phyloP scores from a whole-genome alignment of 768 basidiomycete species.

The Boletus sp. region DNA sequence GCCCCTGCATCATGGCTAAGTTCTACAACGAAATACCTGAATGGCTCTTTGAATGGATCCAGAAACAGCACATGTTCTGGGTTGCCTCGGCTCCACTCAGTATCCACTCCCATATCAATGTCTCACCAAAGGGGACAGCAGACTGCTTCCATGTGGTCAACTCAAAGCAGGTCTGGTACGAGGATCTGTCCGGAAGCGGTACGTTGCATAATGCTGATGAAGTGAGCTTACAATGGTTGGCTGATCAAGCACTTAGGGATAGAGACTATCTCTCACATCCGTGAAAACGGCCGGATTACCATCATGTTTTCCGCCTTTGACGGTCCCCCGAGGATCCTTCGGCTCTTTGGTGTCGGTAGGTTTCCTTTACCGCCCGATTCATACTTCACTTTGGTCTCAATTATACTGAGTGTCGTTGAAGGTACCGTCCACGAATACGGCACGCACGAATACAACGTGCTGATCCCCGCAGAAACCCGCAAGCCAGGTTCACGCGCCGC shows the following conservation, averaged over 20 bases:
- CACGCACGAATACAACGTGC: constrained; percentile 52
- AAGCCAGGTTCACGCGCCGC: constrained; percentile 57
- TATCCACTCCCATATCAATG: constrained; percentile 55
- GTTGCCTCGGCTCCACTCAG: constrained; percentile 65
- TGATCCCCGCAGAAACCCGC: constrained; percentile 46
- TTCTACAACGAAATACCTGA: constrained; percentile 57
- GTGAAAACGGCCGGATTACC: constrained; percentile 61
- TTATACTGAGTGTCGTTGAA: constrained; percentile 19
- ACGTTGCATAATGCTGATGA: constrained; percentile 13
- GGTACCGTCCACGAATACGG: constrained; percentile 62
- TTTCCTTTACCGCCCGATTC: too few relatives aligned
- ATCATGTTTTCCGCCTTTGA: constrained; percentile 60
- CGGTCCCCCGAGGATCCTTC: constrained; percentile 53
- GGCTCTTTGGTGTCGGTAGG: constrained; percentile 56
- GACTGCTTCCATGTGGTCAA: constrained; percentile 61
- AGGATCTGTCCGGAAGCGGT: constrained; percentile 69
- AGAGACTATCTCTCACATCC: constrained; percentile 59
- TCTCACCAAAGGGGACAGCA: constrained; percentile 64
- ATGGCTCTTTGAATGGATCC: constrained; percentile 54
- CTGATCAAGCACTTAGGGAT: constrained; percentile 34
- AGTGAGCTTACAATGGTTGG: neutral
- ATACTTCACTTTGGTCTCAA: neutral
- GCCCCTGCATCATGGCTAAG: constrained; percentile 44
- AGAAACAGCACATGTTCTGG: constrained; percentile 67
- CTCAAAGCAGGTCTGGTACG: constrained; percentile 60